Base-by-base conservation (phyloP, 1,284 basidiomycete species). In the Ganoderma multipileum region DNA sequence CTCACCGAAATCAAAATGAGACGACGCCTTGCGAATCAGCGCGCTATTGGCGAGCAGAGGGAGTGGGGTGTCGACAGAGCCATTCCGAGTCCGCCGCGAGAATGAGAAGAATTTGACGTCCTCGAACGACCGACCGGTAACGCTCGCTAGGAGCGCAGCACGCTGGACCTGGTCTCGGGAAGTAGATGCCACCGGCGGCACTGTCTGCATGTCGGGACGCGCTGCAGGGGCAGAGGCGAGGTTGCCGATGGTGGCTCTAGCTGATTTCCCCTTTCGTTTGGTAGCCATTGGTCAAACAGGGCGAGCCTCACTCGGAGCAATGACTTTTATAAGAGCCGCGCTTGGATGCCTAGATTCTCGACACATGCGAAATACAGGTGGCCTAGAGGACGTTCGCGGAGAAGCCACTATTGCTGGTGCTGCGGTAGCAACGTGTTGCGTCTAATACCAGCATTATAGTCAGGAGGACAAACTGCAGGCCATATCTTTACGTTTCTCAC, bases 41-140 rank as follows among this genome's bases (percentile, higher is more conserved):
- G 57, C 6, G 42, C 66, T 70, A 33, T 70, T 72, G 1, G 67
- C 71, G 33, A 68, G 33, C 1, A 72, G 54, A 3, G 71, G 65
- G 14, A 64, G 52, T 2, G 71, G 66, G 3, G 54, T 63, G 41
- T 67, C 65, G 5, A 70, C 67, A 8, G 11, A 12, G 0, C 71
- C 71, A 8, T 28, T 23, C 2, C 44, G 59, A 6, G 39, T 64
- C 6, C 66, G 68, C 2, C 71, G 66, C 38, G 71, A 72, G 60
- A 66, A 72, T 11, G 33, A 59, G 54, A 59, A 70, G 55, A 72
- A 72, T 20, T 70, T 72, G 58, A 68, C 60, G 47, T 72, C 71
- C 36, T 72, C 71, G 36, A 72, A 70, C 14, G 54, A 11, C 20
- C 12, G 36, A 9, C 65, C 67, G 14, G 23, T 54, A 14, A 65